Percentiles rank a stretch among this genome's conserved stretches.
These are phyloP conservation scores for Lepidium didymum DNA, from an alignment of 345 rosid genomes.

Conservation along the genomic window DNA sequence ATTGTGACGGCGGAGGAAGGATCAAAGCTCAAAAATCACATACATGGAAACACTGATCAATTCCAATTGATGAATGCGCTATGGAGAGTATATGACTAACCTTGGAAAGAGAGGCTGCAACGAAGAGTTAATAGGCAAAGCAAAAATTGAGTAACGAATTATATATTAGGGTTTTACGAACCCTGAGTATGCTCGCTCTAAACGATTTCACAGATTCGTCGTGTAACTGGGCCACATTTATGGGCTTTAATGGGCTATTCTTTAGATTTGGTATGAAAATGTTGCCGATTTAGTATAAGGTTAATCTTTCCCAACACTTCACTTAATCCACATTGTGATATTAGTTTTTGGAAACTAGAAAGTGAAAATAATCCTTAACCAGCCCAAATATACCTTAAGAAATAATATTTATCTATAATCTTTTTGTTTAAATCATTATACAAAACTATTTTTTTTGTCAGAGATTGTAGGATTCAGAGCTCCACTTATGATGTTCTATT, in stretches of 20 bases:
- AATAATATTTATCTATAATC: too few relatives aligned
- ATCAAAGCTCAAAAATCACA: not conserved
- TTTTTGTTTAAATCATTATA: too few relatives aligned
- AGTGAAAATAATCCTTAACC: too few relatives aligned
- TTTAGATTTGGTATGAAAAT: not conserved
- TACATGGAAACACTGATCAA: not conserved
- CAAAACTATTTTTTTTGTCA: too few relatives aligned
- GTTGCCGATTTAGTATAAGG: not conserved
- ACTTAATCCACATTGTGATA: not conserved
- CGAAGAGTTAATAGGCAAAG: not conserved
- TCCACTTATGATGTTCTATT: too few relatives aligned
- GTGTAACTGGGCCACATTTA: not conserved
- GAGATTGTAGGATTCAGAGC: too few relatives aligned
- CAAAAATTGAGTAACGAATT: not conserved
- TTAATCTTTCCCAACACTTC: not conserved
- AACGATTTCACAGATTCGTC: not conserved
- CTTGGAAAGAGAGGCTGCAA: constrained; percentile 15
- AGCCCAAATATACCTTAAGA: not conserved
- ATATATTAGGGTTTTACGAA: constrained; percentile 27
- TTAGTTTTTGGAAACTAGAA: too few relatives aligned
- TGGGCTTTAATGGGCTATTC: constrained; percentile 2
- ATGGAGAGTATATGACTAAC: constrained; percentile 7
- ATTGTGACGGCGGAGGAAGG: not conserved
- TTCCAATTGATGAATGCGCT: not conserved
- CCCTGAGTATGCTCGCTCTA: not conserved